Conservation (phyloP, 371 early-diverging fungal species). For the Nematocida sp. region DNA sequence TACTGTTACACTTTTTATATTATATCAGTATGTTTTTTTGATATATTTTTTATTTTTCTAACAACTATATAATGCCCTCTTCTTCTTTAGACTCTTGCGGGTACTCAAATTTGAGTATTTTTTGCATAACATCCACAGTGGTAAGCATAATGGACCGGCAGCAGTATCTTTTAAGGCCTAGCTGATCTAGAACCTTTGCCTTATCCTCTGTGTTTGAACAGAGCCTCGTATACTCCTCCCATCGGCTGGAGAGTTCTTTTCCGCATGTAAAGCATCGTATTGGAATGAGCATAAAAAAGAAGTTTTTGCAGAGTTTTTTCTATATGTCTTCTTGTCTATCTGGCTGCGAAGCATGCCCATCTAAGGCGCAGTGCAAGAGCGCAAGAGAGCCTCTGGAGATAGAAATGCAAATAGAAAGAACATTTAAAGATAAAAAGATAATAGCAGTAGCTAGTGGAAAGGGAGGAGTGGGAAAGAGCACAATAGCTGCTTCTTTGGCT, state of each 20-base stretch:
- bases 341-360: slow-evolving; percentile 25
- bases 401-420: neutral
- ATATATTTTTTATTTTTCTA: too few relatives aligned
- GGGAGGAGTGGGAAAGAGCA: slow-evolving; percentile 89
- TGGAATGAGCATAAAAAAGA: slow-evolving; percentile 78
- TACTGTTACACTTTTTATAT: too few relatives aligned
- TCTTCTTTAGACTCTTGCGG: slow-evolving; percentile 48
- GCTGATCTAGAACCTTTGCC: slow-evolving; percentile 74
- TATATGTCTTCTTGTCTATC: slow-evolving; percentile 6
- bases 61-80: too few relatives aligned
- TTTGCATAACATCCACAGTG: slow-evolving; percentile 95
- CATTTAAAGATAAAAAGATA: slow-evolving; percentile 69
- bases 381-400: neutral
- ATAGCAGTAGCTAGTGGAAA: slow-evolving; percentile 87
- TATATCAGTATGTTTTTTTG: too few relatives aligned
- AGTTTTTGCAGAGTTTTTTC: neutral
- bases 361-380: neutral
- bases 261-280: slow-evolving; percentile 91
- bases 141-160: slow-evolving; percentile 96
- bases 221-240: slow-evolving; percentile 81
- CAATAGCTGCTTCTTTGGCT: slow-evolving; percentile 68
- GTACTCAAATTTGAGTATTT: slow-evolving; percentile 81
- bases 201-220: slow-evolving; percentile 74
- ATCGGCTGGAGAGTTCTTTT: slow-evolving; percentile 93
- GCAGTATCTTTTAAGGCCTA: slow-evolving; percentile 91